These are phyloP conservation scores for Boletellus ananas DNA, from an alignment of 768 basidiomycete genomes.

Conservation along the genomic window DNA sequence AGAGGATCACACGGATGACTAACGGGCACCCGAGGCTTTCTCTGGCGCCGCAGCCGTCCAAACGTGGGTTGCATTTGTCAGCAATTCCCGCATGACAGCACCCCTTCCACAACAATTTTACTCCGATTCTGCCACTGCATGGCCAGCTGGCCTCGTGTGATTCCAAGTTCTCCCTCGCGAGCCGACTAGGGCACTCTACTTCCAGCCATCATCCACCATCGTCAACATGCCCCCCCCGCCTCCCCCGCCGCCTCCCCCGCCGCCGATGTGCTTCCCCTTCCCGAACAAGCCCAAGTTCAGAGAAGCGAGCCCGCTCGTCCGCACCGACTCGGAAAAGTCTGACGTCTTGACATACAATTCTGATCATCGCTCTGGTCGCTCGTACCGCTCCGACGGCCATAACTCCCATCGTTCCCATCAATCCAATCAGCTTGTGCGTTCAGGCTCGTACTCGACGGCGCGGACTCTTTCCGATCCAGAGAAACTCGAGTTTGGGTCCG, in stretches of 20 bases:
- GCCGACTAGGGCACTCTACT: constrained; percentile 17
- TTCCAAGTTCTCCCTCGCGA: constrained; percentile 13
- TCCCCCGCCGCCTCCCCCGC: constrained; percentile 47
- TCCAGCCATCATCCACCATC: constrained; percentile 12
- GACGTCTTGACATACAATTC: constrained; percentile 38
- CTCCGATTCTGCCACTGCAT: constrained; percentile 11
- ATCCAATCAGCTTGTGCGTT: constrained; percentile 33
- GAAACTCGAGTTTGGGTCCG: constrained; percentile 54
- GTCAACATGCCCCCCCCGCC: constrained; percentile 47
- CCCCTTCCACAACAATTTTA: constrained; percentile 24
- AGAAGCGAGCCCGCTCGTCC: constrained; percentile 30
- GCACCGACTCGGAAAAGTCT: constrained; percentile 41
- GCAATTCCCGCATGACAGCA: constrained; percentile 10
- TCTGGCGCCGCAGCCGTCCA: constrained; percentile 22
- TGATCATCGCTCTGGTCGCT: constrained; percentile 28
- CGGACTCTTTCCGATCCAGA: constrained; percentile 40
- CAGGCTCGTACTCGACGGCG: constrained; percentile 43
- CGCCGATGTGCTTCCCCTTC: constrained; percentile 62
- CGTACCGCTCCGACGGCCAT: constrained; percentile 20
- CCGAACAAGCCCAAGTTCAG: constrained; percentile 25
- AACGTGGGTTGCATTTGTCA: constrained; percentile 24
- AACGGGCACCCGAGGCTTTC: constrained; percentile 14
- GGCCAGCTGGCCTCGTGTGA: constrained; percentile 29
- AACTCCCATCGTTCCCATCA: constrained; percentile 21
- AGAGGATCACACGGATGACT: constrained; percentile 20